Percentiles rank a stretch among this genome's conserved stretches.
These are phyloP conservation scores for Phlebiopsis gigantea DNA, from an alignment of 768 basidiomycete species.

Conservation along the genomic window DNA sequence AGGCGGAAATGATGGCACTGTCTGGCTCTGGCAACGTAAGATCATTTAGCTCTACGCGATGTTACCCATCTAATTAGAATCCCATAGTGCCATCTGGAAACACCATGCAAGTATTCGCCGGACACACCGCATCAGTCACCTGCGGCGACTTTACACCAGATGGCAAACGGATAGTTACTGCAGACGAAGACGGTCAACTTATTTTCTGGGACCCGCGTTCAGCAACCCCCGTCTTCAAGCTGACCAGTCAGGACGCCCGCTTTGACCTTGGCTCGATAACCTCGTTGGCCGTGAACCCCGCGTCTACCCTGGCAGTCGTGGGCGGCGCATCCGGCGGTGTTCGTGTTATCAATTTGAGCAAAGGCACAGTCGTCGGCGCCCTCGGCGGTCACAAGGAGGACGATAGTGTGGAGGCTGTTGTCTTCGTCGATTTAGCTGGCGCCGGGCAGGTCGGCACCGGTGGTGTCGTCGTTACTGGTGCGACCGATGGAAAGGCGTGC, in stretches of 20 bases:
- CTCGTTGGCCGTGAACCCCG: constrained; percentile 75
- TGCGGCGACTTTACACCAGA: constrained; percentile 92
- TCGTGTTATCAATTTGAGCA: constrained; percentile 80
- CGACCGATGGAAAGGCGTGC: constrained; percentile 89
- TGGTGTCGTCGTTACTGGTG: constrained; percentile 76
- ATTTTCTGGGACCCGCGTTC: constrained; percentile 91
- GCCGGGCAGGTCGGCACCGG: constrained; percentile 45
- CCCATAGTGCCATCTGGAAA: constrained; percentile 86
- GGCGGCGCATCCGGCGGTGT: constrained; percentile 85
- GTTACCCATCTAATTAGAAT: background rate
- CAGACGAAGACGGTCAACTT: constrained; percentile 74
- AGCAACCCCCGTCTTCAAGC: constrained; percentile 74
- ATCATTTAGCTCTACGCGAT: constrained; percentile 3
- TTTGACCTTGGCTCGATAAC: constrained; percentile 85
- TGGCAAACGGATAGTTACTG: constrained; percentile 87
- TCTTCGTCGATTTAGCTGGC: constrained; percentile 72
- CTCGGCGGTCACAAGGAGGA: constrained; percentile 82
- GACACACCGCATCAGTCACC: constrained; percentile 79
- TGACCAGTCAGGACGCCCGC: constrained; percentile 62
- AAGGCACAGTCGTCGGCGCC: constrained; percentile 74
- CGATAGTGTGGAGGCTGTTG: constrained; percentile 84
- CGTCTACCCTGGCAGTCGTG: constrained; percentile 86
- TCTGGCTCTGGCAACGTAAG: constrained; percentile 97
- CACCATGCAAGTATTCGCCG: constrained; percentile 94
- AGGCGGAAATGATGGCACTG: constrained; percentile 88